Evolutionary conservation across 768 basidiomycete genomes (phyloP).

Genomic region (Suillus ampliporus): DNA sequence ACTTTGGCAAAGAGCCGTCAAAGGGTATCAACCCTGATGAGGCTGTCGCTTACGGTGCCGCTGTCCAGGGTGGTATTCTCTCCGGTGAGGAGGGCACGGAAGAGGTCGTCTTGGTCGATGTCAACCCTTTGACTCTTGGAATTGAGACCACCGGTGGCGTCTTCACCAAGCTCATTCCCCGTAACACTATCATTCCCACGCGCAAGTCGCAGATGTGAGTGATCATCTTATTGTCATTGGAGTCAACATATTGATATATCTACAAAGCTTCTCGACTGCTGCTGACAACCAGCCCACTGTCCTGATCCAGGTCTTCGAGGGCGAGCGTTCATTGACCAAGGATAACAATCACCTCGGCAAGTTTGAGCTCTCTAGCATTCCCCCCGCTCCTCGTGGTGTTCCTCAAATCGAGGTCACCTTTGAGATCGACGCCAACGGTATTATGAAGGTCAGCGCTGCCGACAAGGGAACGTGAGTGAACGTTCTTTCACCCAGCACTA

Average conservation of each 20-base stretch:
- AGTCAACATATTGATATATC: neutral
- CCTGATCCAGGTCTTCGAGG: slow-evolving; percentile 96
- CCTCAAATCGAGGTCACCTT: slow-evolving; percentile 98
- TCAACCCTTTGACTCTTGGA: slow-evolving; percentile 96
- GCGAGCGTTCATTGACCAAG: slow-evolving; percentile 96
- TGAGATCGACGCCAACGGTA: slow-evolving; percentile 94
- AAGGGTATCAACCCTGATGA: slow-evolving; percentile 99
- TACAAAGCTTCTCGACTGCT: slow-evolving; percentile 71
- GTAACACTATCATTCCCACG: slow-evolving; percentile 98
- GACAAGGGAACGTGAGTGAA: slow-evolving; percentile 89
- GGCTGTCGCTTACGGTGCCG: slow-evolving; percentile 98
- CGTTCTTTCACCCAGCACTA: neutral
- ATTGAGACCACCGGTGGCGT: slow-evolving; percentile 99
- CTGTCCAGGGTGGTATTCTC: slow-evolving; percentile 98
- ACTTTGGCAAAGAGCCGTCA: slow-evolving; percentile 97
- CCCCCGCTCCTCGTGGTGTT: slow-evolving; percentile 94
- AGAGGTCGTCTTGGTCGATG: slow-evolving; percentile 94
- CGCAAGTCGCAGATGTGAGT: slow-evolving; percentile 91
- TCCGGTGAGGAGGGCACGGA: slow-evolving; percentile 91
- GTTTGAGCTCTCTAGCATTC: slow-evolving; percentile 92
- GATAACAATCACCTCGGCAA: slow-evolving; percentile 99
- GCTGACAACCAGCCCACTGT: slow-evolving; percentile 95
- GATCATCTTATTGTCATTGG: neutral
- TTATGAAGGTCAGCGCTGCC: slow-evolving; percentile 90
- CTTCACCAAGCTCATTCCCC: slow-evolving; percentile 95